These are phyloP conservation scores for Herpetospermum pedunculosum DNA, from an alignment of 306 rosid species.

Conservation along the genomic window DNA sequence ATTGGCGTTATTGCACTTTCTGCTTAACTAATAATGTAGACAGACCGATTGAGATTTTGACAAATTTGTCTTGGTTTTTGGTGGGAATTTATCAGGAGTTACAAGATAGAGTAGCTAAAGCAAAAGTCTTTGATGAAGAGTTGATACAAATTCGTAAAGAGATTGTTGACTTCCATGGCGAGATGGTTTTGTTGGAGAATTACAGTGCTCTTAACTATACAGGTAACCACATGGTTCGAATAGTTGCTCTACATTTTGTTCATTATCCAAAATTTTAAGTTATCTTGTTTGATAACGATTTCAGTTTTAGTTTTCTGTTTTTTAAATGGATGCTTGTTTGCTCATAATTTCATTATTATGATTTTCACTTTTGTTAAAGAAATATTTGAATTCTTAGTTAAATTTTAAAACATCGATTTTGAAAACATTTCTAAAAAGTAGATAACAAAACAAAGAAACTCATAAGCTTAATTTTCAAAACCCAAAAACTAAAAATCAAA, in stretches of 20 bases:
- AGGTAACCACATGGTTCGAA: conserved; percentile 25
- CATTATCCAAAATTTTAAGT: too few relatives aligned
- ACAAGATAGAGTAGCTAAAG: conserved; percentile 78
- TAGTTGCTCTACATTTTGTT: not conserved
- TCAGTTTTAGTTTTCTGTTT: too few relatives aligned
- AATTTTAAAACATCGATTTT: too few relatives aligned
- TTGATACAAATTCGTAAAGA: conserved; percentile 69
- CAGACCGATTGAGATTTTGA: not conserved
- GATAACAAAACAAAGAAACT: too few relatives aligned
- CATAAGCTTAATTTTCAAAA: too few relatives aligned
- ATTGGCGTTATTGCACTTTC: not conserved
- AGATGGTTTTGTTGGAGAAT: conserved; percentile 95
- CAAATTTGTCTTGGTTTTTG: not conserved
- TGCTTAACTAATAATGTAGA: not conserved
- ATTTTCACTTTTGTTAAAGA: too few relatives aligned
- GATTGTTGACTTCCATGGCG: conserved; percentile 96
- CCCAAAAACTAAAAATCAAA: too few relatives aligned
- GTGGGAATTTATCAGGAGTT: conserved; percentile 43
- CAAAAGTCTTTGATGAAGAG: conserved; percentile 54
- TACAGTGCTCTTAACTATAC: conserved; percentile 96
- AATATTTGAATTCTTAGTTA: too few relatives aligned
- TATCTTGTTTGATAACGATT: too few relatives aligned
- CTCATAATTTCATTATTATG: too few relatives aligned
- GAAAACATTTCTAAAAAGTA: too few relatives aligned
- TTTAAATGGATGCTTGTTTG: too few relatives aligned